Evolutionary conservation across 129 eudicot species (phyloP).

Genomic region (Chrysanthemum lavandulifolium): DNA sequence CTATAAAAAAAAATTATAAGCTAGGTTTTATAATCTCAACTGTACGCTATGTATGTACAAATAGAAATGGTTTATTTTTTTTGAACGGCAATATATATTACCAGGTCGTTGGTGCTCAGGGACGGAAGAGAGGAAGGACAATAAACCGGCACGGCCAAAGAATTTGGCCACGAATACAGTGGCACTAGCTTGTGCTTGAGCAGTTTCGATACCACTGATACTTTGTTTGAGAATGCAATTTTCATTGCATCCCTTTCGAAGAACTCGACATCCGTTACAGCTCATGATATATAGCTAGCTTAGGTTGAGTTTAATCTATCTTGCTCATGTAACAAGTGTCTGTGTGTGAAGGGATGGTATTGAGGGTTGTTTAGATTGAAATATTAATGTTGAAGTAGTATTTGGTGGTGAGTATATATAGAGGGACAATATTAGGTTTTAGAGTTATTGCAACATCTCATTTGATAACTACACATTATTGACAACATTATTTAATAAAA

Average conservation of each 20-base stretch:
- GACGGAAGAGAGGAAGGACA: slow-evolving; percentile 41
- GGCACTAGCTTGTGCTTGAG: slow-evolving; percentile 82
- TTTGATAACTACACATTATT: no score
- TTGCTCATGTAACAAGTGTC: background rate
- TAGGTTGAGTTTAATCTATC: background rate
- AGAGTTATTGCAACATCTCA: no score
- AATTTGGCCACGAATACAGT: slow-evolving; percentile 40
- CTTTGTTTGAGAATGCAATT: slow-evolving; percentile 71
- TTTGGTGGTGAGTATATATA: no score
- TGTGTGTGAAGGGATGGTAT: background rate
- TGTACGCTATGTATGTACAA: no score
- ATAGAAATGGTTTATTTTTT: no score
- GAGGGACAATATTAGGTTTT: no score
- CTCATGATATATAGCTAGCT: slow-evolving; percentile 37
- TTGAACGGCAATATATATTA: background rate
- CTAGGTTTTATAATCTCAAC: no score
- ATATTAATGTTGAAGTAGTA: no score
- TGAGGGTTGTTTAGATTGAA: background rate
- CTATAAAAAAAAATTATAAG: no score
- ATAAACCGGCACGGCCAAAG: slow-evolving; percentile 39
- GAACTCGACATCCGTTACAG: slow-evolving; percentile 82
- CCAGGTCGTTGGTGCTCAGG: slow-evolving; percentile 39
- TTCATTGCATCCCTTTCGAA: slow-evolving; percentile 78
- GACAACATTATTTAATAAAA: no score
- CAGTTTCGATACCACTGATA: slow-evolving; percentile 38